Evolutionary conservation across 495 filamentous ascomycete genomes (phyloP), one percentile per base, ranked within the genome.

Genomic region (Antarctomyces pellizariae): DNA sequence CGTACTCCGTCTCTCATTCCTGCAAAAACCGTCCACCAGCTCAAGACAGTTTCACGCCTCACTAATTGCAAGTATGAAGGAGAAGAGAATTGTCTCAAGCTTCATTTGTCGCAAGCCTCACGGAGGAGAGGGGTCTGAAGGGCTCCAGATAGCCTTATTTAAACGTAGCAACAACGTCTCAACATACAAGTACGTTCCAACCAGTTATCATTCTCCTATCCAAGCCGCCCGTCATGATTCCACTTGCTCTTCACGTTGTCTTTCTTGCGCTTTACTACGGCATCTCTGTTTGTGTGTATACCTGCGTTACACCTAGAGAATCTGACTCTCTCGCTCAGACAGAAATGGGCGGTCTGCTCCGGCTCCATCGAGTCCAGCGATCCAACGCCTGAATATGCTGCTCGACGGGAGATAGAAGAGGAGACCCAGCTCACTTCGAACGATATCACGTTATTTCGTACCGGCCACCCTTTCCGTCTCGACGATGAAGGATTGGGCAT

Each of bases 381-480:
- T 35, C 30, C 44, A 1, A 48, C 41, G 5, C 58, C 67, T 0
- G 33, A 65, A 11, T 39, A 45, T 1, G 54, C 67, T 0, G 71
- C 71, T 24, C 62, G 59, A 52, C 59, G 70, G 12, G 68, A 73
- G 38, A 45, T 76, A 8, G 29, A 36, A 3, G 70, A 76, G 45
- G 70, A 75, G 37, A 75, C 70, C 0, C 49, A 43, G 0, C 43
- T 76, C 4, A 56, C 50, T 0, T 25, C 47, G 0, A 29, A 41
- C 0, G 52, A 57, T 0, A 29, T 72, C 11, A 38, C 43, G 1
- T 48, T 66, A 10, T 54, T 64, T 33, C 56, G 67, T 18, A 49
- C 54, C 3, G 71, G 70, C 9, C 64, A 67, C 25, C 50, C 56
- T 13, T 75, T 59, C 38, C 45, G 53, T 5, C 71, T 75, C 33